Evolutionary conservation across 2,329 filamentous ascomycete species (phyloP).

Genomic region (Stagonosporopsis cucurbitacearum): DNA sequence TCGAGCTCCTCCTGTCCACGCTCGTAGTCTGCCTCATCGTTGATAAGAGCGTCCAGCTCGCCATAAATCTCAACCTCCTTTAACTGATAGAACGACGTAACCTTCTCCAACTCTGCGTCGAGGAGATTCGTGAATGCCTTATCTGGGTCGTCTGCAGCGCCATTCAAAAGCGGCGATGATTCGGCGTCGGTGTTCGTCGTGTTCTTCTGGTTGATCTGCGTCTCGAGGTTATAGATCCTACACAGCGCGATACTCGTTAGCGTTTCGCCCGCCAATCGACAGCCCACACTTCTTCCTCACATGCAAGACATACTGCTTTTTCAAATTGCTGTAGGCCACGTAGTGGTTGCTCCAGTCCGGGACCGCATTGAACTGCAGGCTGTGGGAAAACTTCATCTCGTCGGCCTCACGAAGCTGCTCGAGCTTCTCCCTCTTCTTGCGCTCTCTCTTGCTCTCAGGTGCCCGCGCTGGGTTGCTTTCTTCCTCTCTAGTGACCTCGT

Average conservation of each 20-base stretch:
- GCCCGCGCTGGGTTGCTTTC: constrained; percentile 6
- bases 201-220: constrained; percentile 71
- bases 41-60: constrained; percentile 78
- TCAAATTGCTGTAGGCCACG: constrained; percentile 97
- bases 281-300: not conserved
- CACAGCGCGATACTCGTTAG: constrained; percentile 33
- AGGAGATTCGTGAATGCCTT: constrained; percentile 80
- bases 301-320: constrained; percentile 78
- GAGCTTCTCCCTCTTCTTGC: constrained; percentile 68
- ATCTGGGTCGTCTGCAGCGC: constrained; percentile 72
- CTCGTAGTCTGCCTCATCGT: constrained; percentile 74
- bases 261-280: not conserved
- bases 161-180: constrained; percentile 78
- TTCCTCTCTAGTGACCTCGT: constrained; percentile 27
- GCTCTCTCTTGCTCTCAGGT: constrained; percentile 35
- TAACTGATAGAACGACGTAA: constrained; percentile 84
- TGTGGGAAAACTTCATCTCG: constrained; percentile 99
- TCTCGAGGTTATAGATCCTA: constrained; percentile 95
- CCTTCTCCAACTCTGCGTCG: constrained; percentile 91
- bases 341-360: constrained; percentile 99
- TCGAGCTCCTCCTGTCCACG: constrained; percentile 56
- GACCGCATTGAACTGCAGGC: constrained; percentile 98
- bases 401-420: constrained; percentile 73
- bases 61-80: constrained; percentile 89
- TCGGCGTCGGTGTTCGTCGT: constrained; percentile 70